These are phyloP conservation scores for Bjerkandera adusta DNA, from an alignment of 1,284 basidiomycete genomes.

Conservation along the genomic window DNA sequence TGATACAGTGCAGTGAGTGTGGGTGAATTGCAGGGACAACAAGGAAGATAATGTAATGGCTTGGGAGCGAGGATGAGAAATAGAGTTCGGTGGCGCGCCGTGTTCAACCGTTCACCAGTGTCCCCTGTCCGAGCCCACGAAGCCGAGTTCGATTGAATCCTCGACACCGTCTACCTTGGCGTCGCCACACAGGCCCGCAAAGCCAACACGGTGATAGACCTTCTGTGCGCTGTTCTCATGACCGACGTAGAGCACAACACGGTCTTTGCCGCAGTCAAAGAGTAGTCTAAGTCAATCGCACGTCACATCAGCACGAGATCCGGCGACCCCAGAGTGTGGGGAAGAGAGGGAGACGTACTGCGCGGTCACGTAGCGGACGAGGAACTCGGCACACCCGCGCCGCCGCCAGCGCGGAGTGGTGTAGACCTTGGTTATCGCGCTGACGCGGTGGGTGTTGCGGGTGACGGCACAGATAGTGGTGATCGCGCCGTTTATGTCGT, in stretches of 20 bases:
- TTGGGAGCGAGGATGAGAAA: conserved; percentile 1
- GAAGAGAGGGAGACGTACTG: conserved; percentile 25
- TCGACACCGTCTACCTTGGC: conserved; percentile 35
- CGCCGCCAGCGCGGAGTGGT: conserved; percentile 41
- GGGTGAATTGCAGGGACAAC: not conserved
- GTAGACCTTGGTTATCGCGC: conserved; percentile 51
- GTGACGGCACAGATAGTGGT: conserved; percentile 49
- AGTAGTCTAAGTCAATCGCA: conserved; percentile 29
- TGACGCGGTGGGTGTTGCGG: conserved; percentile 40
- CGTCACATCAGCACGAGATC: conserved; percentile 12
- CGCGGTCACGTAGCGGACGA: conserved; percentile 42
- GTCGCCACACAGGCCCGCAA: conserved; percentile 41
- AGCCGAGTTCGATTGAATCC: conserved; percentile 46
- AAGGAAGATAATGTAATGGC: not conserved
- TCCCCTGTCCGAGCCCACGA: conserved; percentile 37
- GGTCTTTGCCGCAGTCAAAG: conserved; percentile 35
- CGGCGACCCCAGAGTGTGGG: conserved; percentile 4
- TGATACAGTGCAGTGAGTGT: conserved; percentile 16
- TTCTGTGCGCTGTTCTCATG: conserved; percentile 44
- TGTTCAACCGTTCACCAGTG: conserved; percentile 37
- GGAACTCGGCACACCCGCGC: conserved; percentile 43
- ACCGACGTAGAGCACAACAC: conserved; percentile 47
- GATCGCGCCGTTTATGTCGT: conserved; percentile 38
- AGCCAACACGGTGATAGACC: conserved; percentile 49
- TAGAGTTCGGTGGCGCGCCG: not conserved